Conservation (phyloP, 345 rosid species). For the Aquilaria malaccensis region DNA sequence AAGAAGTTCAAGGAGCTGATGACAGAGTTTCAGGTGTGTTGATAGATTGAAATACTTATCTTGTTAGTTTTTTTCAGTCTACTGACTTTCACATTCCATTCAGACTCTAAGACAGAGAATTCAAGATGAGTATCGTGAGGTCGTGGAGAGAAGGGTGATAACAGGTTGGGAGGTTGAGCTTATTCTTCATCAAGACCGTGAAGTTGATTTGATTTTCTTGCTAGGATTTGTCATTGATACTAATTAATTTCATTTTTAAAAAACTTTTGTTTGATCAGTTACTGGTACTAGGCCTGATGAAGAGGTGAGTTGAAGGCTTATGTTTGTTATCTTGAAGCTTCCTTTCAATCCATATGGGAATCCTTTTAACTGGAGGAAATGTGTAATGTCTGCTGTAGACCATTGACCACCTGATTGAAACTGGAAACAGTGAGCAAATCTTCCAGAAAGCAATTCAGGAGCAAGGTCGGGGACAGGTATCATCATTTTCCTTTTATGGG, state of each 20-base stretch:
- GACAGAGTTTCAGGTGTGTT: constrained; percentile 81
- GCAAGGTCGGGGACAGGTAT: constrained; percentile 90
- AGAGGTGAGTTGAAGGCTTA: constrained; percentile 35
- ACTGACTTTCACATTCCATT: constrained; percentile 12
- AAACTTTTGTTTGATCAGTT: constrained; percentile 28
- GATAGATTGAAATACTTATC: background rate
- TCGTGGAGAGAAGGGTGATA: constrained; percentile 79
- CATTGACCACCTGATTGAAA: constrained; percentile 79
- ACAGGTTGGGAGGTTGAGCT: constrained; percentile 46
- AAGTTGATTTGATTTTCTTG: background rate
- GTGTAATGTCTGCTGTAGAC: constrained; percentile 32
- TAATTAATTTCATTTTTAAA: constrained; percentile 6
- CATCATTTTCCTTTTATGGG: too few species aligned
- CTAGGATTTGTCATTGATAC: background rate
- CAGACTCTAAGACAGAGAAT: constrained; percentile 81
- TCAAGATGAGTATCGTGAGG: constrained; percentile 86
- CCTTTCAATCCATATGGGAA: constrained; percentile 9
- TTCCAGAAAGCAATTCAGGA: constrained; percentile 90
- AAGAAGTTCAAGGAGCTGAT: constrained; percentile 60
- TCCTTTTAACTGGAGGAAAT: constrained; percentile 18
- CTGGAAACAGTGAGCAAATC: constrained; percentile 91
- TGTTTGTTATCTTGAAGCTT: background rate
- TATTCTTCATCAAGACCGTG: background rate
- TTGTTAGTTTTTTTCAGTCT: background rate
- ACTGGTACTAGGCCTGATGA: constrained; percentile 68